Evolutionary conservation across 2,329 filamentous ascomycete genomes (phyloP).

Genomic region (Huntiella bhutanensis): DNA sequence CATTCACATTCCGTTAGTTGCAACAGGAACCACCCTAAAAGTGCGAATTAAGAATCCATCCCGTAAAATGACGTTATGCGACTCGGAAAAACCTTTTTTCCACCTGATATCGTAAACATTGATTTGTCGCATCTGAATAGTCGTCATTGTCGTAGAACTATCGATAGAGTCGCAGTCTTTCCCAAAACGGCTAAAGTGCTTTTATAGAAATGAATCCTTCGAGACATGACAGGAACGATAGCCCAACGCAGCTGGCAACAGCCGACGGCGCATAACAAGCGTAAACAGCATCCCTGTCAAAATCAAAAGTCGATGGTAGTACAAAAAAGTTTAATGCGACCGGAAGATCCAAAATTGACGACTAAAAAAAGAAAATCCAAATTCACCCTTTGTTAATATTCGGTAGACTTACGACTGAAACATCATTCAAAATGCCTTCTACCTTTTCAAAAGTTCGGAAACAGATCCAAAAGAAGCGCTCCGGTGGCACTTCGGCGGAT

Average conservation of each 20-base stretch:
- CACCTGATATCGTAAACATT: no score
- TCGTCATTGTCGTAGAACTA: neutral
- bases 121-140: no score
- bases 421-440: slow-evolving; percentile 45
- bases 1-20: no score
- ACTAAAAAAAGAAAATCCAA: neutral
- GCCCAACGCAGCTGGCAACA: neutral
- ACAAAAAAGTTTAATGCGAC: slow-evolving; percentile 2
- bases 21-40: no score
- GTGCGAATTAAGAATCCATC: no score
- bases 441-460: slow-evolving; percentile 71
- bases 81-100: no score
- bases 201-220: neutral
- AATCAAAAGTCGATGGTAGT: slow-evolving; percentile 6
- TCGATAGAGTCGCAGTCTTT: neutral
- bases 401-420: neutral
- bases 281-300: neutral
- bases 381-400: neutral
- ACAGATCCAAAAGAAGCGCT: slow-evolving; percentile 74
- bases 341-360: no score
- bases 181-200: slow-evolving; percentile 9
- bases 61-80: no score
- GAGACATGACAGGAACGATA: neutral
- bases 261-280: neutral
- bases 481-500: slow-evolving; percentile 39